Evolutionary conservation across 2,329 filamentous ascomycete genomes (phyloP), one percentile per base, ranked within the genome.

Genomic region (Monascus ruber): DNA sequence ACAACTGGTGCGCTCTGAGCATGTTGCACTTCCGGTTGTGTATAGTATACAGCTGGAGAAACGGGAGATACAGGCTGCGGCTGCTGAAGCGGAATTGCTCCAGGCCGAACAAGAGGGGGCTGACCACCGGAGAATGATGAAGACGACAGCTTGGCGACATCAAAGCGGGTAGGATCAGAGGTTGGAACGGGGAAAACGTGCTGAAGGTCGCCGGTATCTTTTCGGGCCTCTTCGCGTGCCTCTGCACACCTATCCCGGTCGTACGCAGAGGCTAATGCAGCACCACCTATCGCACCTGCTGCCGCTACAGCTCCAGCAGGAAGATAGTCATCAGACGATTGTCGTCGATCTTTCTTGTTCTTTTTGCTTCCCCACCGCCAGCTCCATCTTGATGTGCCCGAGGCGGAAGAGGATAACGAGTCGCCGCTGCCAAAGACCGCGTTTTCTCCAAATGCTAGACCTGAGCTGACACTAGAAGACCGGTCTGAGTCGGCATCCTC

Each of bases 31-130:
- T 60, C 54, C 8, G 59, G 55, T 43, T 70, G 66, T 4, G 62
- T 62, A 17, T 63, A 72, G 50, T 85, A 84, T 1, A 88, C 72
- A 11, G 75, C 74, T 44, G 75, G 74, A 31, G 80, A 79, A 2
- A 93, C 77, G 0, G 84, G 85, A 2, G 74, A 71, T 42, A 85
- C 74, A 2, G 88, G 88, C 49, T 87, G 81, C 2, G 88, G 88
- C 51, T 94, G 85, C 56, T 91, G 83, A n/a, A 95, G 70, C 7
- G 80, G 78, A 27, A 86, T 72, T 0, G 76, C 70, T 5, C 68
- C 76, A 4, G 79, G 74, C 33, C 75, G 70, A 32, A 63, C 51
- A 6, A 59, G 40, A 17, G 56, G 48, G 25, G 59, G 53, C 38
- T 60, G 49, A 5, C 35, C 38, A 26, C 40, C 44, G 11, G 52